Percentiles rank a stretch among this genome's conserved stretches.
phyloP scores from a whole-genome alignment of 768 basidiomycete genomes.

The Xerocomus spinulosus region DNA sequence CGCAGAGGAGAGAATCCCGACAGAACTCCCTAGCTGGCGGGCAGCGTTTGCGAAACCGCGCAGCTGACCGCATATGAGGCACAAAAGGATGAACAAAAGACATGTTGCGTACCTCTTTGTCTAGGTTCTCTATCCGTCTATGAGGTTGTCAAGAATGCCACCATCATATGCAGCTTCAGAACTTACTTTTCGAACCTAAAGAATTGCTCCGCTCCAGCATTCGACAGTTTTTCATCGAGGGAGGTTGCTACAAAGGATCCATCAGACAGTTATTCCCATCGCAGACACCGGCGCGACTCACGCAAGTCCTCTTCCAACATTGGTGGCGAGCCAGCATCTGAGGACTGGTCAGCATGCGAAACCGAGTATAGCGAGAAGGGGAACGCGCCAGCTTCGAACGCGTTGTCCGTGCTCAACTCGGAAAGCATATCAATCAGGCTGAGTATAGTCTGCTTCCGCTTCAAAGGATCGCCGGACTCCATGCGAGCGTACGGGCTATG shows the following conservation, averaged over 20 bases:
- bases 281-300: constrained; percentile 5
- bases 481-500: constrained; percentile 28
- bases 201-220: constrained; percentile 47
- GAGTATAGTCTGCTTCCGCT: constrained; percentile 43
- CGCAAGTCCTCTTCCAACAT: constrained; percentile 44
- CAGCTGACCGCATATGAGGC: constrained; percentile 31
- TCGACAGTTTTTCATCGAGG: constrained; percentile 48
- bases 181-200: constrained; percentile 44
- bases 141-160: constrained; percentile 2
- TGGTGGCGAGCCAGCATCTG: constrained; percentile 32
- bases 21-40: constrained; percentile 51
- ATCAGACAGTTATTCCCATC: constrained; percentile 5
- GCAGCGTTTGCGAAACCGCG: constrained; percentile 53
- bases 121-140: constrained; percentile 45
- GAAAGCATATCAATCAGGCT: constrained; percentile 44
- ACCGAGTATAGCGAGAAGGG: neutral
- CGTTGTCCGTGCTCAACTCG: constrained; percentile 40
- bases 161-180: neutral
- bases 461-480: constrained; percentile 28
- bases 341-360: constrained; percentile 6
- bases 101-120: constrained; percentile 38
- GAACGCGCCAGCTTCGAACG: constrained; percentile 31
- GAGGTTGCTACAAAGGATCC: constrained; percentile 32
- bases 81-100: neutral
- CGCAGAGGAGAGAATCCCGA: constrained; percentile 52